These are phyloP conservation scores for Auricularia auricula-judae DNA, from an alignment of 768 basidiomycete species.

Conservation along the genomic window DNA sequence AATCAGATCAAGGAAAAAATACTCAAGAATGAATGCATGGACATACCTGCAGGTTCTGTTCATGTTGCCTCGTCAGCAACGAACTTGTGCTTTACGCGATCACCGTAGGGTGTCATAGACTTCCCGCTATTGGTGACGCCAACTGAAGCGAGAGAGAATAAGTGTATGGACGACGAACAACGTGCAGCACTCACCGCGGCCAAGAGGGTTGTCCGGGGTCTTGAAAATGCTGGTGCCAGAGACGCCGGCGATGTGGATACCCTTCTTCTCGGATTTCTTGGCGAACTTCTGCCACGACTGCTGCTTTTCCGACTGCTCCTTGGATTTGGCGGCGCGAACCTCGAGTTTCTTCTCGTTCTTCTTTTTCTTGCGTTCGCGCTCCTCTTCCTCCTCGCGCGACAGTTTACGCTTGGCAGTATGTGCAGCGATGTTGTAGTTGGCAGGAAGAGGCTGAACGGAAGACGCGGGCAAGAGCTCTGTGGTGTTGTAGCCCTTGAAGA, in stretches of 20 bases:
- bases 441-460: constrained; percentile 60
- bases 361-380: constrained; percentile 83
- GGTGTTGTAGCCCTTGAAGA: constrained; percentile 87
- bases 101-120: constrained; percentile 72
- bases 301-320: constrained; percentile 78
- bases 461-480: constrained; percentile 71
- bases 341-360: constrained; percentile 93
- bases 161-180: neutral
- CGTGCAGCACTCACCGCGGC: constrained; percentile 46
- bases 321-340: constrained; percentile 71
- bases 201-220: constrained; percentile 85
- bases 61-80: constrained; percentile 27
- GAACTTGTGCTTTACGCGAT: constrained; percentile 70
- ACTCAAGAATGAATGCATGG: neutral
- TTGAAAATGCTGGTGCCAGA: constrained; percentile 89
- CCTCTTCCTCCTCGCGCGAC: constrained; percentile 72
- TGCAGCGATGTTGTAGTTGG: constrained; percentile 11
- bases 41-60: constrained; percentile 2
- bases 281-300: constrained; percentile 90
- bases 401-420: constrained; percentile 64
- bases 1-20: too few relatives aligned
- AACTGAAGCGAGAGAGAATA: constrained; percentile 32
- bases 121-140: constrained; percentile 88
- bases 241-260: constrained; percentile 80
- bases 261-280: constrained; percentile 90